Conservation (phyloP, 345 rosid species). For the Syzygium grande region DNA sequence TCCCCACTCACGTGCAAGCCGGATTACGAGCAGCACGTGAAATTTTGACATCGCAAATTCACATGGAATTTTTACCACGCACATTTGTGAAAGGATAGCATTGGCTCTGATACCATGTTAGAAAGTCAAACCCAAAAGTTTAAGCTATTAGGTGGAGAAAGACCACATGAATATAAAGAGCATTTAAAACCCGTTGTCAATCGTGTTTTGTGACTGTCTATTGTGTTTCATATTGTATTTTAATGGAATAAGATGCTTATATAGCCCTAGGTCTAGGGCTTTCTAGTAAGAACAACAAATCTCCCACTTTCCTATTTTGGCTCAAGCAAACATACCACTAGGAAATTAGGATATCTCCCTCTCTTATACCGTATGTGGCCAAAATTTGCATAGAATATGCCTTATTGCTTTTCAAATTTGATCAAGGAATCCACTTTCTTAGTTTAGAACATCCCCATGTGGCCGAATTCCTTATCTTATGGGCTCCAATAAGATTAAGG, state of each 20-base stretch:
- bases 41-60: too few species aligned
- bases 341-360: not conserved
- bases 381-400: not conserved
- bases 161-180: too few species aligned
- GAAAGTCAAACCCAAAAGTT: too few species aligned
- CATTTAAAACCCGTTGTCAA: too few species aligned
- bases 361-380: not conserved
- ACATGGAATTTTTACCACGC: too few species aligned
- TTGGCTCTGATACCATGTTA: too few species aligned
- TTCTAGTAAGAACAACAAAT: not conserved
- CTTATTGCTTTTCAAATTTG: not conserved
- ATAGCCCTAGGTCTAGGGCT: not conserved
- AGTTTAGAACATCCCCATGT: not conserved
- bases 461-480: not conserved
- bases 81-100: too few species aligned
- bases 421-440: not conserved
- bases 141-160: too few species aligned
- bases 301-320: not conserved
- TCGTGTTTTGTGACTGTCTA: not conserved
- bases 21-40: too few species aligned
- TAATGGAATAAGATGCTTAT: not conserved
- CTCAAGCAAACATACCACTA: not conserved
- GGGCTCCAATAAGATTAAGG: not conserved
- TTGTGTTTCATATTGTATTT: not conserved
- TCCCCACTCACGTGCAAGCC: too few species aligned